Base-by-base conservation (phyloP, 371 early-diverging fungal genomes). In the Mucor irregularis region DNA sequence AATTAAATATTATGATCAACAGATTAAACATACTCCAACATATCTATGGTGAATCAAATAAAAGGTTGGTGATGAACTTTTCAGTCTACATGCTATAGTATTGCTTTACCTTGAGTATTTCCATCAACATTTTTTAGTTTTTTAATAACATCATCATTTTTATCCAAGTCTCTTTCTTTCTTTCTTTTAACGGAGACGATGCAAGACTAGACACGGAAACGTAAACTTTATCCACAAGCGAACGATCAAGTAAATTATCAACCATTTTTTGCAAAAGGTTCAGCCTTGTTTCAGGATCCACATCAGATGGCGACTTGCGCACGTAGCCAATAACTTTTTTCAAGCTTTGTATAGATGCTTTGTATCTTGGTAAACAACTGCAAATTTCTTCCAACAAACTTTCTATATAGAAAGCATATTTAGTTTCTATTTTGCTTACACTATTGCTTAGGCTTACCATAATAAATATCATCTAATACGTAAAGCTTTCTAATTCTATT, bases 21-120 rank as follows among this genome's bases (percentile, higher is more conserved):
- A 24, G 30, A 38, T 25, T 49, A 28, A 29, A 56, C 43, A 39
- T 59, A 59, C 40, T 44, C 38, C 21, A 44, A 37, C 61, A 60
- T 53, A 33, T 53, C 55, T 56, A 61, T 49, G 19, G 29, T 52
- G 49, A 55, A 61, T 61, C 49, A 51, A 62, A 55, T 53, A 53
- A 34, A 49, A 45, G 37, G 49, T 62, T 31, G 56, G 24, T 46
- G 45, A 52, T 56, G 54, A 26, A 14, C 4, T 56, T 56, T 56
- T 40, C 44, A 43, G 50, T 57, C 44, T 57, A 33, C 34, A 43
- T 49, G 49, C 50, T 35, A 34, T 49, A 40, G 49, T 48, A 56
- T 56, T 42, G 34, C 48, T 44, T 57, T 57, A 49, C 57, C 53
- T 59, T 48, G 46, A 53, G 58, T 58, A 53, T 40, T 49, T 49